Percentiles rank a stretch among this genome's conserved stretches.
Conservation (phyloP, 768 basidiomycete genomes). For the Lactarius akahatsu region DNA sequence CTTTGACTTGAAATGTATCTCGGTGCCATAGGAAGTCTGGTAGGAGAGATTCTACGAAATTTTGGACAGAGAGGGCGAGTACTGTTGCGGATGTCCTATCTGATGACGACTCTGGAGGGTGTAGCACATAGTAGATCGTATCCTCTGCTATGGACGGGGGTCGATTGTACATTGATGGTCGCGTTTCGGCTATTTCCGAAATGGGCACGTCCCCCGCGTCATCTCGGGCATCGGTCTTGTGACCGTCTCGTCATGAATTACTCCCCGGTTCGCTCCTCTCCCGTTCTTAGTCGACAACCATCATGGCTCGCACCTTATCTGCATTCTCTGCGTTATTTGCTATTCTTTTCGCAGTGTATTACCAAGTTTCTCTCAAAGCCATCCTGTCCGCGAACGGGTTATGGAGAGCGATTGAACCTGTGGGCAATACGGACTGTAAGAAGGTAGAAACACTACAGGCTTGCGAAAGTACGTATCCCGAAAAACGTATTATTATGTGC, state of each 20-base stretch:
- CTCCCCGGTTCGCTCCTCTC: background rate
- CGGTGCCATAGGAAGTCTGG: conserved; percentile 78
- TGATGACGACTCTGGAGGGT: conserved; percentile 53
- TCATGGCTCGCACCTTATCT: conserved; percentile 13
- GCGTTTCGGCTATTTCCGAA: too few relatives aligned
- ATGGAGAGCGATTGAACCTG: conserved; percentile 42
- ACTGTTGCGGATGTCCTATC: conserved; percentile 63
- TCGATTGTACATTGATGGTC: conserved; percentile 61
- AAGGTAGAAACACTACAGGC: conserved; percentile 55
- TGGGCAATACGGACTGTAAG: conserved; percentile 52
- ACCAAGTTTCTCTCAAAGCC: conserved; percentile 50
- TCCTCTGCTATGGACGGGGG: conserved; percentile 83
- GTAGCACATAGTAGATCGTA: conserved; percentile 73
- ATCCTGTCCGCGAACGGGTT: conserved; percentile 44
- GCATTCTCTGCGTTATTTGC: conserved; percentile 35
- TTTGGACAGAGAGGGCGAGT: conserved; percentile 65
- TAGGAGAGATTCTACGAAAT: conserved; percentile 54
- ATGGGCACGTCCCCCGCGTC: too few relatives aligned
- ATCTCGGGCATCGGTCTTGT: too few relatives aligned
- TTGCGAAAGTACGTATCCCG: conserved; percentile 57
- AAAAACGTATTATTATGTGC: background rate
- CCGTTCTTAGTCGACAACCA: background rate
- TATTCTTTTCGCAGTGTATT: conserved; percentile 45
- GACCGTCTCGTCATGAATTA: too few relatives aligned
- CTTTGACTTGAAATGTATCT: conserved; percentile 77